phyloP scores from a whole-genome alignment of 495 filamentous ascomycete genomes.

The Tuber brumale region DNA sequence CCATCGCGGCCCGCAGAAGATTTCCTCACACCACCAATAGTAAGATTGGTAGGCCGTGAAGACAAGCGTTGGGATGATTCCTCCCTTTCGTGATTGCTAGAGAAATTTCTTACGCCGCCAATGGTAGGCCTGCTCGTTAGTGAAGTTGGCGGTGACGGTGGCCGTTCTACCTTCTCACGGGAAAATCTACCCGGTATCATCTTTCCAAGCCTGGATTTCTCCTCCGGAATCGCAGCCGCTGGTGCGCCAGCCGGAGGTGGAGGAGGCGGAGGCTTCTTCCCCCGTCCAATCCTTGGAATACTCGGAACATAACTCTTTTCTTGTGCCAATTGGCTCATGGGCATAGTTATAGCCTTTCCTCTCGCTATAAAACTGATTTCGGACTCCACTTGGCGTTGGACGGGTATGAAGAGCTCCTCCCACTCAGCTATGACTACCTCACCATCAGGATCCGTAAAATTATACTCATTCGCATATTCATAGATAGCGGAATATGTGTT shows the following conservation, averaged over 20 bases:
- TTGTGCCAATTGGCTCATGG: conserved; percentile 47
- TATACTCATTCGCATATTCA: conserved; percentile 64
- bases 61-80: background rate
- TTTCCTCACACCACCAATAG: background rate
- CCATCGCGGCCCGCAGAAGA: conserved; percentile 12
- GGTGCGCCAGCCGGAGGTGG: conserved; percentile 22
- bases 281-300: conserved; percentile 22
- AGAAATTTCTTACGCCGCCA: conserved; percentile 6
- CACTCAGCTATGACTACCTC: conserved; percentile 65
- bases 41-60: background rate
- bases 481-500: conserved; percentile 79
- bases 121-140: conserved; percentile 1
- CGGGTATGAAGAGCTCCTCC: conserved; percentile 58
- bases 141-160: background rate
- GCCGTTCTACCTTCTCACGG: conserved; percentile 5
- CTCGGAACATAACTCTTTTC: conserved; percentile 29
- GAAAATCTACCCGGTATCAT: background rate
- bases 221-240: conserved; percentile 3
- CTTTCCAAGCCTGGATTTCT: background rate
- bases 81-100: background rate
- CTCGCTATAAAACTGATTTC: conserved; percentile 58
- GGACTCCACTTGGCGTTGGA: conserved; percentile 66
- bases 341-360: conserved; percentile 66
- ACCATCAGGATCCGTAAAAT: conserved; percentile 59
- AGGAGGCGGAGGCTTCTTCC: conserved; percentile 34